A percentile compares a stretch with the other conserved stretches of the same genome.
phyloP scores from a whole-genome alignment of 106 monocot genomes.

The Dioscorea alata region DNA sequence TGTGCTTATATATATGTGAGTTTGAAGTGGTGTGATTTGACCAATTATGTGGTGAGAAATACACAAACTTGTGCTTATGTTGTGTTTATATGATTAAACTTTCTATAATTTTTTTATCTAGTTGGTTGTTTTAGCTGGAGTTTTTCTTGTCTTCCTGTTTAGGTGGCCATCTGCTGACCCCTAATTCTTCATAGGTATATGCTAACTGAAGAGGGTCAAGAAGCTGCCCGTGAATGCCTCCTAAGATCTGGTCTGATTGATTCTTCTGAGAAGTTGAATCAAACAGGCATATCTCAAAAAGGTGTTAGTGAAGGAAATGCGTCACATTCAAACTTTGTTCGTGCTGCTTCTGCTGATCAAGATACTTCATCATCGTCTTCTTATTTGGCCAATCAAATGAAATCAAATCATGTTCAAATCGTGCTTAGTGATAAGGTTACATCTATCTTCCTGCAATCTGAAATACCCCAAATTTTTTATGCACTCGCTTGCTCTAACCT shows the following conservation, averaged over 20 bases:
- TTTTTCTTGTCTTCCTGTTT: no score
- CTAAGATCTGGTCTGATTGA: constrained; percentile 63
- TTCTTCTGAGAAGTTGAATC: constrained; percentile 12
- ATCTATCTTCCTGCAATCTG: no score
- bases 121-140: no score
- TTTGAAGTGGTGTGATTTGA: no score
- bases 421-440: constrained; percentile 3
- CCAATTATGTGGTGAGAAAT: no score
- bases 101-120: no score
- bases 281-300: constrained; percentile 12
- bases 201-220: constrained; percentile 86
- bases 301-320: constrained; percentile 7
- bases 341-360: constrained; percentile 14
- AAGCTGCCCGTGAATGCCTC: constrained; percentile 74
- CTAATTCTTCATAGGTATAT: constrained; percentile 50
- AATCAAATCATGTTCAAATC: constrained; percentile 9
- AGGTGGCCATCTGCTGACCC: no score
- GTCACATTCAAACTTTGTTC: constrained; percentile 15
- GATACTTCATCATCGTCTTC: neutral
- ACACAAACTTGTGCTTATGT: no score
- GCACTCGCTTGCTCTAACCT: no score
- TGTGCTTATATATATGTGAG: no score
- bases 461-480: no score
- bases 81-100: no score
- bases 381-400: constrained; percentile 14